Conservation (phyloP, 2,329 filamentous ascomycete genomes). For the Aspergillus hiratsukae region DNA sequence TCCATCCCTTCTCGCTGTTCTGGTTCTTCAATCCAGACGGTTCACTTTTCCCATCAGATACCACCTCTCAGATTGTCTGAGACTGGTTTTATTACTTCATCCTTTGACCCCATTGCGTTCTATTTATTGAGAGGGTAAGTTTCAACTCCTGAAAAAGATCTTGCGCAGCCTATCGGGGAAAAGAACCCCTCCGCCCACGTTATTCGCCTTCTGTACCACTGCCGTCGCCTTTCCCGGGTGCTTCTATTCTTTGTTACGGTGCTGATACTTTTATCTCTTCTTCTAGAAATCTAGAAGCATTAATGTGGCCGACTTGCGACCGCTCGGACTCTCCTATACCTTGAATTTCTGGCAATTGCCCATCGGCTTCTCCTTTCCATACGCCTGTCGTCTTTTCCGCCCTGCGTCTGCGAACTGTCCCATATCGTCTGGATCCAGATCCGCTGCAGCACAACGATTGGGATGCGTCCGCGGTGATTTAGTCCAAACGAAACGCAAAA, state of each 20-base stretch:
- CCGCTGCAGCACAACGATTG: conserved; percentile 5
- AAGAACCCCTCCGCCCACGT: conserved; percentile 18
- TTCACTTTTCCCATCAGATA: background rate
- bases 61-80: background rate
- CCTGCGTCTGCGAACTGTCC: background rate
- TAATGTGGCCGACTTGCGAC: background rate
- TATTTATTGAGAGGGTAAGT: conserved; percentile 11
- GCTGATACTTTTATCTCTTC: conserved; percentile 10
- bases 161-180: conserved; percentile 12
- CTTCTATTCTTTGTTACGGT: conserved; percentile 8
- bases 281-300: conserved; percentile 9
- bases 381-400: background rate
- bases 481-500: background rate
- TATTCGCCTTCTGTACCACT: conserved; percentile 5
- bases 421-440: background rate
- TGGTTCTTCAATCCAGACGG: background rate
- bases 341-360: background rate
- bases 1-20: background rate
- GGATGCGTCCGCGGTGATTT: conserved; percentile 11
- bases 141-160: conserved; percentile 6
- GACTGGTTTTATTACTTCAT: background rate
- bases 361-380: background rate
- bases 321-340: background rate
- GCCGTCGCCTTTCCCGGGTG: conserved; percentile 6
- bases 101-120: conserved; percentile 5